Conservation (phyloP, 371 early-diverging fungal genomes). For the Syncephalastrum monosporum region DNA sequence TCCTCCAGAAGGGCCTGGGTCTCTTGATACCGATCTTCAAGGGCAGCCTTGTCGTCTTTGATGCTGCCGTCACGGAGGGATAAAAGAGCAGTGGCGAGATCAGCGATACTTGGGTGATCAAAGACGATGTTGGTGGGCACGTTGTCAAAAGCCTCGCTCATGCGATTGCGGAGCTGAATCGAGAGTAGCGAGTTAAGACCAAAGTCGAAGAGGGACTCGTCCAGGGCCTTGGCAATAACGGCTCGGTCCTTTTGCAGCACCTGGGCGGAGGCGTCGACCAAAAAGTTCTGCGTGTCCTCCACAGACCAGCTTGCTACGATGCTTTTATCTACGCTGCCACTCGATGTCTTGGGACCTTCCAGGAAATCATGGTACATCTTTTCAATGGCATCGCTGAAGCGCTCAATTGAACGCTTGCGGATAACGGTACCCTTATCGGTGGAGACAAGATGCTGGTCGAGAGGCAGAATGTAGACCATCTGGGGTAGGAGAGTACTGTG, state of each 20-base stretch:
- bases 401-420: slow-evolving; percentile 16
- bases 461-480: slow-evolving; percentile 38
- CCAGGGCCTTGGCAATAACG: neutral
- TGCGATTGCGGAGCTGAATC: slow-evolving; percentile 13
- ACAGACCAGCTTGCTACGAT: too few relatives aligned
- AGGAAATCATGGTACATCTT: slow-evolving; percentile 25
- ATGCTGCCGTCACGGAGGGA: slow-evolving; percentile 1
- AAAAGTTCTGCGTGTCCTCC: neutral
- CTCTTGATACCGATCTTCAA: slow-evolving; percentile 13
- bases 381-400: slow-evolving; percentile 19
- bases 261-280: slow-evolving; percentile 5
- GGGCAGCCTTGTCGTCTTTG: neutral
- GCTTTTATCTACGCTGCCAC: neutral
- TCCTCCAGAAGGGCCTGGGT: slow-evolving; percentile 5
- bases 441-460: slow-evolving; percentile 10
- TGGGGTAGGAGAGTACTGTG: slow-evolving; percentile 32
- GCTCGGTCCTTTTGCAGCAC: neutral
- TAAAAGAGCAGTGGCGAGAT: slow-evolving; percentile 10
- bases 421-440: slow-evolving; percentile 30
- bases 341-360: neutral
- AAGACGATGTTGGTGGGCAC: slow-evolving; percentile 36
- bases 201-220: slow-evolving; percentile 16
- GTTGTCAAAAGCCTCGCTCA: slow-evolving; percentile 17
- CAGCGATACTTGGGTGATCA: slow-evolving; percentile 22
- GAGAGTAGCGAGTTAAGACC: slow-evolving; percentile 16